phyloP scores from a whole-genome alignment of 2,329 filamentous ascomycete genomes.

The Dactylellina sp. region DNA sequence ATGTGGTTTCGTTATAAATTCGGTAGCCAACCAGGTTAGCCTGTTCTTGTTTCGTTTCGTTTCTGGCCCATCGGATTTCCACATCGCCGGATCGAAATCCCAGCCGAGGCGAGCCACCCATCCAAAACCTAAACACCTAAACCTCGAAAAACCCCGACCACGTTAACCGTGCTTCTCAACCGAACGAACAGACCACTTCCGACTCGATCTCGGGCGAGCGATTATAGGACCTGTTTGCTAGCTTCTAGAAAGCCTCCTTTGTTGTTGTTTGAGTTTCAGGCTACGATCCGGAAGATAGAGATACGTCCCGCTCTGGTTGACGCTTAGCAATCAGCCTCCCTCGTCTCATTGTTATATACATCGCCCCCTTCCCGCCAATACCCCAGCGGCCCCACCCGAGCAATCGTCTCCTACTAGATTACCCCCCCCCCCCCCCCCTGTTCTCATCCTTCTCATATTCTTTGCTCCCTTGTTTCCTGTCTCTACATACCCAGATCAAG shows the following conservation, averaged over 20 bases:
- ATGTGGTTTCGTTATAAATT: no score
- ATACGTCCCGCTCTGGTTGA: not conserved
- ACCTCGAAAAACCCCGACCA: not conserved
- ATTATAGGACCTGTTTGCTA: no score
- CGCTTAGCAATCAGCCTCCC: conserved; percentile 8
- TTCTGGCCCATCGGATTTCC: not conserved
- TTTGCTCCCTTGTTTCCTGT: no score
- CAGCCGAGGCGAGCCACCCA: not conserved
- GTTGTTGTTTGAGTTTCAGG: not conserved
- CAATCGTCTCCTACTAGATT: conserved; percentile 36
- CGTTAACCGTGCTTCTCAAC: not conserved
- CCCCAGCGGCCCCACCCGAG: conserved; percentile 49
- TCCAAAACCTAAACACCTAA: not conserved
- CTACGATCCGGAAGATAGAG: not conserved
- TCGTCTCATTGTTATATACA: not conserved
- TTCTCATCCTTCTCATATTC: conserved; percentile 19
- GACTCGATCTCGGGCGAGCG: no score
- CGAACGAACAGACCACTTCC: no score
- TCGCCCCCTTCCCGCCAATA: not conserved
- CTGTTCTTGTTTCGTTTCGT: not conserved
- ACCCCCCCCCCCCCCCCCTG: conserved; percentile 17
- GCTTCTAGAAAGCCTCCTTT: not conserved
- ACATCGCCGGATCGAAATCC: not conserved
- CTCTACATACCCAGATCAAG: no score
- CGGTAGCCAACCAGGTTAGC: not conserved